phyloP scores from a whole-genome alignment of 306 rosid species.

The Vigna angularis region DNA sequence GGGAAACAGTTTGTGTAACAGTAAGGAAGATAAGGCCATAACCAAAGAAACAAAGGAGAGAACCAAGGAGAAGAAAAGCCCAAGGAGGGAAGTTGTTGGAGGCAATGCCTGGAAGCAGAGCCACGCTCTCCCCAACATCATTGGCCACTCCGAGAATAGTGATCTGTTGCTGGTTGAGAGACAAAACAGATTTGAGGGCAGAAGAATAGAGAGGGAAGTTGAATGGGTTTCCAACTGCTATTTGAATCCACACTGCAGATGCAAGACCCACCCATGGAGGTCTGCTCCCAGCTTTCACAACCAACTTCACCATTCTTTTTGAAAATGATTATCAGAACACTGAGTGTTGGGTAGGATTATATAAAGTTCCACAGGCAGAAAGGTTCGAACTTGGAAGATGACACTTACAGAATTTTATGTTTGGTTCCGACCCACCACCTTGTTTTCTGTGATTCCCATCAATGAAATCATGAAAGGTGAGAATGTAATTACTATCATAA shows the following conservation, averaged over 20 bases:
- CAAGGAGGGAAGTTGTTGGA: constrained; percentile 89
- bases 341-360: no score
- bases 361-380: neutral
- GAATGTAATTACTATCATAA: no score
- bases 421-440: no score
- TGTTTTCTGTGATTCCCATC: no score
- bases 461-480: no score
- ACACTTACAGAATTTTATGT: neutral
- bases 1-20: constrained; percentile 55
- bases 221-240: constrained; percentile 65
- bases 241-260: constrained; percentile 85
- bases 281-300: constrained; percentile 79
- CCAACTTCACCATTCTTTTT: constrained; percentile 50
- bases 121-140: constrained; percentile 76
- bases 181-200: constrained; percentile 71
- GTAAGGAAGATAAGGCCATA: constrained; percentile 83
- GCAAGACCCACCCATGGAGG: constrained; percentile 97
- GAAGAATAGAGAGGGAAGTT: constrained; percentile 84
- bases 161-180: constrained; percentile 76
- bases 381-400: neutral
- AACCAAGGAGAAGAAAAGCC: constrained; percentile 74
- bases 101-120: constrained; percentile 76
- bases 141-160: constrained; percentile 83
- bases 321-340: neutral
- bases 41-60: constrained; percentile 66